A percentile compares a stretch with the other conserved stretches of the same genome.
These are phyloP conservation scores for Lichtheimia ornata DNA, from an alignment of 371 early-diverging fungal genomes.

Conservation along the genomic window DNA sequence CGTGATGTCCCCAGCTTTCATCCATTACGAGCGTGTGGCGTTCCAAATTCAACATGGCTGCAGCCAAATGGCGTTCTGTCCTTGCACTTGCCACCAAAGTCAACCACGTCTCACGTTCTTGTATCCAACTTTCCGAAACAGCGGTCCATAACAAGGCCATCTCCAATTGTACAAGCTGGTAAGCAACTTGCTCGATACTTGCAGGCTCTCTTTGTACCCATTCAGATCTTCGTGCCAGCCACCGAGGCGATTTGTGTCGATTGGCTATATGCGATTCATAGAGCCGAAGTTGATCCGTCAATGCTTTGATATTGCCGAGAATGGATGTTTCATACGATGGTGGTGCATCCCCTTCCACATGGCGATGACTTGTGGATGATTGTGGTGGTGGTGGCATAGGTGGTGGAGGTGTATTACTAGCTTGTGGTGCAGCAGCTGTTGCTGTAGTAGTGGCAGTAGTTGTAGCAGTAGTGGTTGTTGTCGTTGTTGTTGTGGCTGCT, in stretches of 20 bases:
- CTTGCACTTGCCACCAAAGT: conserved; percentile 42
- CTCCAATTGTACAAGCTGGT: conserved; percentile 47
- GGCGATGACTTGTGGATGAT: conserved; percentile 2
- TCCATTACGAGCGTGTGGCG: conserved; percentile 51
- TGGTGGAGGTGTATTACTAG: not conserved
- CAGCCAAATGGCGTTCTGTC: conserved; percentile 49
- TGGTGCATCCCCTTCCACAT: conserved; percentile 29
- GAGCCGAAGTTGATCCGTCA: conserved; percentile 31
- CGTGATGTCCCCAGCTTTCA: conserved; percentile 28
- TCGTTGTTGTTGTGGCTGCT: not conserved
- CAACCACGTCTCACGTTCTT: conserved; percentile 54
- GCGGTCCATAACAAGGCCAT: conserved; percentile 54
- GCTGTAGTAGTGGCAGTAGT: not conserved
- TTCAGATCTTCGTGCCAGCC: conserved; percentile 36
- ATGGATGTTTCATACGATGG: conserved; percentile 54
- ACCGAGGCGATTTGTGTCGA: conserved; percentile 50
- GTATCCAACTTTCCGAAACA: conserved; percentile 46
- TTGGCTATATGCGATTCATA: conserved; percentile 48
- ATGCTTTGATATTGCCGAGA: conserved; percentile 35
- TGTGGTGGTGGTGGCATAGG: not conserved
- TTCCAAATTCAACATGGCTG: conserved; percentile 46
- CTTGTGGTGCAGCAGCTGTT: not conserved
- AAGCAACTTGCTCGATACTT: conserved; percentile 47
- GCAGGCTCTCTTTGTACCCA: conserved; percentile 40
- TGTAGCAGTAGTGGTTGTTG: not conserved